Base-by-base conservation (phyloP, 345 rosid genomes). In the Hibiscus trionum region DNA sequence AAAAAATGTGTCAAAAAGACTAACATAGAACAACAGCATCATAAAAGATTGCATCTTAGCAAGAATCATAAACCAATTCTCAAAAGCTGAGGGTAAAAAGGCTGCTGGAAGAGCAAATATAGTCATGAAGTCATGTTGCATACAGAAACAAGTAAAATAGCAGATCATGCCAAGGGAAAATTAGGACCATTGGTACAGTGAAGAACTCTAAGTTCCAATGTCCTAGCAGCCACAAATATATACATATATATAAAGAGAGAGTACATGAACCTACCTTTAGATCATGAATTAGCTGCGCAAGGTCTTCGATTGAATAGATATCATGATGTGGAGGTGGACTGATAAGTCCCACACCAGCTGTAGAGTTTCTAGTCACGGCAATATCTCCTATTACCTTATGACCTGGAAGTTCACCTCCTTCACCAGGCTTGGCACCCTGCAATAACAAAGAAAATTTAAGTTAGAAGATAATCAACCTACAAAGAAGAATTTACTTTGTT, bases 291-390 rank as follows among this genome's bases (percentile, higher is more conserved):
- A 96, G 81, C 71, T 96, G 99, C 33, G 99, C 98, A 79, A 96
- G 97, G 83, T 96, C 99, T 83, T 96, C 99, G 29, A 96, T 96
- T 49, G 99, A 96, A 75, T 96, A 96, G 74, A 96, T 96, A 79
- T 96, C 99, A 75, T 96, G 99, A 80, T 96, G 99, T 35, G 99
- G 99, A 69, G 99, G 99, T 7, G 99, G 99, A 76, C 99, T 96
- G 47, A 93, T 96, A 63, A 96, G 96, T 37, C 99, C 99, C 72
- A 96, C 99, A 52, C 99, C 99, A 27, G 98, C 98, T 4, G 99
- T 96, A 61, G 99, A 96, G 62, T 96, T 87, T 78, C 99, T 84
- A 37, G 99, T 96, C 57, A 91, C 85, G 68, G 99, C 99, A 71
- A 96, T 96, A 79, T 96, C 99, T 72, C 98, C 98, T 37, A 93